Evolutionary conservation across 352 stramenopile genomes (phyloP), one percentile per base, ranked within the genome.

Genomic region (Pythium insidiosum): DNA sequence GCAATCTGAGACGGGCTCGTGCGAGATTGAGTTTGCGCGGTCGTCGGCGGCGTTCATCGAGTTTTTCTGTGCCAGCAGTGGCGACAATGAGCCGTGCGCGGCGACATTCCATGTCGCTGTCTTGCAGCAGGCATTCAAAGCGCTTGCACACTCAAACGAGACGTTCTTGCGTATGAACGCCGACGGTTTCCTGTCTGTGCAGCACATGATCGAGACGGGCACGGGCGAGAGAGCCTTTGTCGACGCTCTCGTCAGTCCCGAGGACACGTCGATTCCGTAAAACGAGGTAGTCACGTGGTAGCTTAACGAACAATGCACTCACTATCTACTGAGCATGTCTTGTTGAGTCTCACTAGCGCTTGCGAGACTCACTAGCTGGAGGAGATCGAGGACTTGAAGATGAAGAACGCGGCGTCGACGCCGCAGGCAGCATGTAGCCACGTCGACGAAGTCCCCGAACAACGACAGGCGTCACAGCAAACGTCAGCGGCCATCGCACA

Each of bases 151-250:
- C 58, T 86, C 80, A 4, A 75, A 86, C 29, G 80, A 93, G 50
- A 84, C 80, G 11, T 93, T 88, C 36, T 53, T 93, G 39, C 73
- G 80, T 11, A 80, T 93, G 69, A 93, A 90, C 38, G 59, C 63
- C 11, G 61, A 88, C 31, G 80, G 80, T 0, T 90, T 90, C 41
- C 47, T 89, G 31, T 93, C 80, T 1, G 68, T 92, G 40, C 80
- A 92, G 60, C 77, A 89, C 58, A 87, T 89, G 77, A 61, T 85
- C 29, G 66, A 84, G 41, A 76, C 61, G 22, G 69, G 71, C 9
- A 72, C 69, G 18, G 77, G 77, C 34, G 69, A 89, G 16, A 86
- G 83, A 38, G 77, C 75, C 9, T 93, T 93, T 40, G 67, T 90
- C 6, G 80, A 93, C 38, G 78, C 71, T 15, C 53, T 90, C 16